phyloP scores from a whole-genome alignment of 257 asterid genomes.

The Fraxinus excelsior region DNA sequence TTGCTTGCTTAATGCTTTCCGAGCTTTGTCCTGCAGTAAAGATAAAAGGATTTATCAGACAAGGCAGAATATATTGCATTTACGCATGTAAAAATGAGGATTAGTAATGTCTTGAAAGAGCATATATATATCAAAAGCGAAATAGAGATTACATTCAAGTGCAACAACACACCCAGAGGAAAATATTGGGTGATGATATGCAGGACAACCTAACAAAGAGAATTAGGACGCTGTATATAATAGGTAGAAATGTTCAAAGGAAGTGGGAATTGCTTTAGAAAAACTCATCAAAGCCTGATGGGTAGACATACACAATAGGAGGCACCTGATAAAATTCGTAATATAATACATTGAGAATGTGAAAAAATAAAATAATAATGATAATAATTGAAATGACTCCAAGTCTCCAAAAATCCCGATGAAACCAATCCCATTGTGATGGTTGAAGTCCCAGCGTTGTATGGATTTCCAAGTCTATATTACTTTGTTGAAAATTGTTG shows the following conservation, averaged over 20 bases:
- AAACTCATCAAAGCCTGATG: not conserved
- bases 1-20: conserved; percentile 79
- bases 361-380: too few species aligned
- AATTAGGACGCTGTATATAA: not conserved
- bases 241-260: not conserved
- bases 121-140: not conserved
- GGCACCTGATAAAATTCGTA: not conserved
- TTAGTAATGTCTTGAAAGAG: not conserved
- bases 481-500: not conserved
- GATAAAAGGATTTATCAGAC: conserved; percentile 11
- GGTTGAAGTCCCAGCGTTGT: too few species aligned
- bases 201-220: not conserved
- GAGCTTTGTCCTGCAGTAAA: conserved; percentile 74
- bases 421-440: too few species aligned
- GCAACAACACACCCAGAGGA: not conserved
- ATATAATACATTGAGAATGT: not conserved
- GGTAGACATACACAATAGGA: not conserved
- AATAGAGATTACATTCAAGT: not conserved
- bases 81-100: conserved; percentile 1
- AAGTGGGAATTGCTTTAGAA: not conserved
- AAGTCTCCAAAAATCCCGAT: too few species aligned
- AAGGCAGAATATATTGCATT: conserved; percentile 13
- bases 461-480: not conserved
- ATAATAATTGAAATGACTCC: too few species aligned
- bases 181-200: not conserved